These are phyloP conservation scores for Populus hybrid DNA, from an alignment of 441 rosid genomes.

Conservation along the genomic window DNA sequence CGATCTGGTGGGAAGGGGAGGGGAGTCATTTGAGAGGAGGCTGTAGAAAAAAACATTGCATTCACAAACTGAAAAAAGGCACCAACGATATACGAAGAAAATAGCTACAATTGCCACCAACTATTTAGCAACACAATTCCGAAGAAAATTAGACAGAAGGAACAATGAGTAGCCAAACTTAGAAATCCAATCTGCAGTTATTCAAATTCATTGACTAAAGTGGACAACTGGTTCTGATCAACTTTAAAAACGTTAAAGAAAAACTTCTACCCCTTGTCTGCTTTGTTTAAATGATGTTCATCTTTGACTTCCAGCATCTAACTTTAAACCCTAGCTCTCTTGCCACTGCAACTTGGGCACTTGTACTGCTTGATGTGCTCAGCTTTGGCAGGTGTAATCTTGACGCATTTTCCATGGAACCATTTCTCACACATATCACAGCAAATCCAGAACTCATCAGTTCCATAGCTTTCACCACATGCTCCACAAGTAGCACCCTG, in stretches of 20 bases:
- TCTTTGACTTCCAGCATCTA: constrained; percentile 31
- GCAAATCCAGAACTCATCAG: constrained; percentile 94
- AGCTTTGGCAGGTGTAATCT: constrained; percentile 96
- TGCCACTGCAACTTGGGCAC: constrained; percentile 86
- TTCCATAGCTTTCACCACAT: constrained; percentile 83
- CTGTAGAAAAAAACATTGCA: background rate
- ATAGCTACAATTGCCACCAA: constrained; percentile 27
- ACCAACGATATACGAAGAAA: constrained; percentile 12
- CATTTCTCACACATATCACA: constrained; percentile 89
- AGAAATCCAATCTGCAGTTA: constrained; percentile 30
- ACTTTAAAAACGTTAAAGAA: constrained; percentile 33
- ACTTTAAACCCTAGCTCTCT: constrained; percentile 70
- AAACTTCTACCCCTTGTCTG: constrained; percentile 31
- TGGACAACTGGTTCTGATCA: constrained; percentile 31
- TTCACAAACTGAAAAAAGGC: constrained; percentile 8
- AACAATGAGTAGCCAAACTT: constrained; percentile 19
- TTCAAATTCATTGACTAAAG: constrained; percentile 33
- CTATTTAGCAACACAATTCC: constrained; percentile 29
- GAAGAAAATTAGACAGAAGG: constrained; percentile 28
- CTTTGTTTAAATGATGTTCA: constrained; percentile 25
- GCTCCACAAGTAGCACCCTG: constrained; percentile 94
- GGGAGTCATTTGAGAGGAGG: background rate
- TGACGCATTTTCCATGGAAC: constrained; percentile 97
- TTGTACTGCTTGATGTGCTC: constrained; percentile 96
- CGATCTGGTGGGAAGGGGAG: background rate